Percentiles rank a stretch among this genome's conserved stretches.
phyloP scores from a whole-genome alignment of 1,139 yeast species.

The Blastobotrys serpentis region DNA sequence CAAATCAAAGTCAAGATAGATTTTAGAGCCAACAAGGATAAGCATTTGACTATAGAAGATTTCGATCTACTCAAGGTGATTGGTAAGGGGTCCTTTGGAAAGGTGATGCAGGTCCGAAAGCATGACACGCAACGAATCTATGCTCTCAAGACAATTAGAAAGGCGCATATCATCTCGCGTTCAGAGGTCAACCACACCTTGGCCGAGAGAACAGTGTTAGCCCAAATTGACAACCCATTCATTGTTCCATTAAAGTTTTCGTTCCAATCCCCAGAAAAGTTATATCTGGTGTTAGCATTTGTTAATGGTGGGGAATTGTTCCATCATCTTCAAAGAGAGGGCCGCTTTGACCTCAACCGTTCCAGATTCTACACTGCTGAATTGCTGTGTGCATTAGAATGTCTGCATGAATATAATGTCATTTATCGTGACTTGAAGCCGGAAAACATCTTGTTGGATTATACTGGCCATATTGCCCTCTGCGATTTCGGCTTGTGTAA shows the following conservation, averaged over 20 bases:
- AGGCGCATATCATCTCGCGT: constrained; percentile 89
- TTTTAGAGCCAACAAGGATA: constrained; percentile 69
- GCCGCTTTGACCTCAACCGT: constrained; percentile 83
- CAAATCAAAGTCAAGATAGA: constrained; percentile 63
- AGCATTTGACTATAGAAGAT: constrained; percentile 80
- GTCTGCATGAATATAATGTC: constrained; percentile 84
- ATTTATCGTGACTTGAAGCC: constrained; percentile 95
- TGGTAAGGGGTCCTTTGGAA: constrained; percentile 97
- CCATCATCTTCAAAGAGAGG: constrained; percentile 89
- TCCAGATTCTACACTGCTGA: constrained; percentile 94
- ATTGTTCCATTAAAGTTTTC: constrained; percentile 96
- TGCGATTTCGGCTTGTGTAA: constrained; percentile 97
- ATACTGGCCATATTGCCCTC: constrained; percentile 94
- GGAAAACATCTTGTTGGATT: constrained; percentile 87
- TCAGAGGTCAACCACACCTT: constrained; percentile 95
- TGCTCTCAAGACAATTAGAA: constrained; percentile 89
- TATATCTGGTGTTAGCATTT: constrained; percentile 85
- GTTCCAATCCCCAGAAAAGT: constrained; percentile 92
- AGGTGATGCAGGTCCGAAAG: constrained; percentile 97
- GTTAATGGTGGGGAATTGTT: constrained; percentile 97
- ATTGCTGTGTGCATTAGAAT: constrained; percentile 85
- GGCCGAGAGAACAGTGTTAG: constrained; percentile 93
- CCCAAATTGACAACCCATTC: constrained; percentile 93
- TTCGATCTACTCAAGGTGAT: constrained; percentile 91
- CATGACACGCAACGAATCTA: constrained; percentile 92